A percentile compares a stretch with the other conserved stretches of the same genome.
phyloP scores from a whole-genome alignment of 2,329 filamentous ascomycete genomes.

The Tricladium varicosporioides region DNA sequence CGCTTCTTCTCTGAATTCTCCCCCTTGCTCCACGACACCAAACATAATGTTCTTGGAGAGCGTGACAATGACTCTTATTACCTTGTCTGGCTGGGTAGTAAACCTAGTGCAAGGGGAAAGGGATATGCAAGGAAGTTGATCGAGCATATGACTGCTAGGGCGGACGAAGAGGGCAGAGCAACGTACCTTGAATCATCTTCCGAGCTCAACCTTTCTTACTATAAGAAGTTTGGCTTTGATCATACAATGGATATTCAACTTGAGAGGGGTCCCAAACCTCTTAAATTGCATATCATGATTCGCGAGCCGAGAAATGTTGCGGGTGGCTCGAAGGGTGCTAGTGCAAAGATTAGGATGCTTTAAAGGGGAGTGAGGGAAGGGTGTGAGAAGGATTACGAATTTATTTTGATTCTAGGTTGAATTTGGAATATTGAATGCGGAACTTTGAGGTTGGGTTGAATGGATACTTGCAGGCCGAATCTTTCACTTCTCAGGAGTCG shows the following conservation, averaged over 20 bases:
- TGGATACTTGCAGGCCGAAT: too few species aligned
- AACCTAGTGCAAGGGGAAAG: conserved; percentile 65
- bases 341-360: conserved; percentile 12
- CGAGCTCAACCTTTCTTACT: conserved; percentile 65
- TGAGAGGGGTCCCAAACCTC: conserved; percentile 53
- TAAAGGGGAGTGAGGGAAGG: conserved; percentile 6
- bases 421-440: neutral
- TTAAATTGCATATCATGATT: conserved; percentile 78
- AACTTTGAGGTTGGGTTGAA: too few species aligned
- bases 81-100: conserved; percentile 79
- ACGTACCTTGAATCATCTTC: conserved; percentile 81
- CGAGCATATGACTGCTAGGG: conserved; percentile 64
- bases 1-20: conserved; percentile 79
- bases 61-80: conserved; percentile 72
- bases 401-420: neutral
- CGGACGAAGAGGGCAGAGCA: conserved; percentile 64
- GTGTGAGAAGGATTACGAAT: neutral
- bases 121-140: conserved; percentile 73
- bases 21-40: conserved; percentile 71
- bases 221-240: conserved; percentile 73
- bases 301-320: conserved; percentile 54
- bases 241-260: conserved; percentile 62
- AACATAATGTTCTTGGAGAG: conserved; percentile 64
- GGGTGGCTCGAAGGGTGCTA: conserved; percentile 39
- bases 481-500: neutral